A percentile compares a stretch with the other conserved stretches of the same genome.
phyloP scores from a whole-genome alignment of 2,329 filamentous ascomycete species.

The Nemania serpens region DNA sequence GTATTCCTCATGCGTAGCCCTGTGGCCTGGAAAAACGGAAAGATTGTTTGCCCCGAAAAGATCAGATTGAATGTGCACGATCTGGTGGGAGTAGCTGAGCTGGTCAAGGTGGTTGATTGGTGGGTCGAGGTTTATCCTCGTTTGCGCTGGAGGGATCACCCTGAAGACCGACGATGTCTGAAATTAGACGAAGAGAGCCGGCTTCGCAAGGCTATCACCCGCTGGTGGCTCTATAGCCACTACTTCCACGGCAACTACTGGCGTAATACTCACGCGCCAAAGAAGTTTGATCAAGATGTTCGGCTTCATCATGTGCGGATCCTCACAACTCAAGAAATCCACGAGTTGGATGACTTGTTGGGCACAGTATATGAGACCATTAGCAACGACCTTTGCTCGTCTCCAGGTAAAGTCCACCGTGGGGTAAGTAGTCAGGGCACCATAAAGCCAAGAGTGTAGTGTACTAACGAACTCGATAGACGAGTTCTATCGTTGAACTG shows the following conservation, averaged over 20 bases:
- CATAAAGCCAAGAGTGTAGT: not conserved
- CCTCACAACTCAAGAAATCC: constrained; percentile 38
- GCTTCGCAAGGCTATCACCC: constrained; percentile 55
- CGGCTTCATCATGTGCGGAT: constrained; percentile 38
- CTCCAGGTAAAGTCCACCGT: constrained; percentile 31
- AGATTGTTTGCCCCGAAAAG: constrained; percentile 32
- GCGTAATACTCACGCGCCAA: constrained; percentile 29
- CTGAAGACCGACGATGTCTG: constrained; percentile 52
- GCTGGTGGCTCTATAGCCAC: constrained; percentile 60
- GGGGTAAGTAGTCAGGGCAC: constrained; percentile 28
- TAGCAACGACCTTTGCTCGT: constrained; percentile 40
- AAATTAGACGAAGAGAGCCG: constrained; percentile 49
- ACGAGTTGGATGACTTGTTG: constrained; percentile 37
- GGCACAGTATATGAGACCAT: constrained; percentile 32
- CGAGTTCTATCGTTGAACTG: constrained; percentile 28
- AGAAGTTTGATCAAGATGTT: constrained; percentile 33
- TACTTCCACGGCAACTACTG: constrained; percentile 55
- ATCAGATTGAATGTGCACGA: constrained; percentile 34
- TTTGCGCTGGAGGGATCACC: constrained; percentile 53
- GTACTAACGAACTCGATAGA: constrained; percentile 26
- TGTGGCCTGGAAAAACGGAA: constrained; percentile 29
- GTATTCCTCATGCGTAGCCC: constrained; percentile 27
- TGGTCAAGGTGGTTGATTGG: constrained; percentile 43
- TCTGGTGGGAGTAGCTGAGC: constrained; percentile 39
- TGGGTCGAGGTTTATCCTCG: constrained; percentile 48